Percentiles rank a stretch among this genome's conserved stretches.
These are phyloP conservation scores for Solanum boliviense DNA, from an alignment of 257 asterid genomes.

Conservation along the genomic window DNA sequence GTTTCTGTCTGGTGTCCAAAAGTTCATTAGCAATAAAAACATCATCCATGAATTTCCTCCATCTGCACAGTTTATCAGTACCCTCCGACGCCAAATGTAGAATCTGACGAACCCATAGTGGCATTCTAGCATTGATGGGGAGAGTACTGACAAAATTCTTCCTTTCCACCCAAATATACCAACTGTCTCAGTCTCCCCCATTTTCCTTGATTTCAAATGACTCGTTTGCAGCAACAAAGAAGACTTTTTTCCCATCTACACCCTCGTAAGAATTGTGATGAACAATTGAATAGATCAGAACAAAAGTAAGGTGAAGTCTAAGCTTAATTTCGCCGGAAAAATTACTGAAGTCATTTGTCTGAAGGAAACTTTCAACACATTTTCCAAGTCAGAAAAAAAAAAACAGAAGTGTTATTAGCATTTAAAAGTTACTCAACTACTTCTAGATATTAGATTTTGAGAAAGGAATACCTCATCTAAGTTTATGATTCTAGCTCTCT, in stretches of 20 bases:
- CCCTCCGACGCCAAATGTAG: background rate
- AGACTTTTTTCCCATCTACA: background rate
- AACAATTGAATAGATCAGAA: background rate
- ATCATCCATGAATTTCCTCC: background rate
- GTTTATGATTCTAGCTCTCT: slow-evolving; percentile 47
- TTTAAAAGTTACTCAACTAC: background rate
- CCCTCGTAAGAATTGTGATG: background rate
- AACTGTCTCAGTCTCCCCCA: background rate
- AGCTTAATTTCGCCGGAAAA: background rate
- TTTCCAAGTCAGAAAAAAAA: background rate
- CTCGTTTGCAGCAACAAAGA: background rate
- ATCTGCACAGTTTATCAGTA: background rate
- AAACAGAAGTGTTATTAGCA: background rate
- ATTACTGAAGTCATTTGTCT: background rate
- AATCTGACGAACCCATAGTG: background rate
- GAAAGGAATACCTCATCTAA: slow-evolving; percentile 50
- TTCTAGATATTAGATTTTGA: background rate
- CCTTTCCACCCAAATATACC: background rate
- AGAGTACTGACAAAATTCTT: background rate
- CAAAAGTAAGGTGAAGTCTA: background rate
- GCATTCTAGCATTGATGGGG: background rate
- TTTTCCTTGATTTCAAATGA: background rate
- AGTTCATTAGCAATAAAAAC: background rate
- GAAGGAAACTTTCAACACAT: background rate
- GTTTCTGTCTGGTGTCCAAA: background rate